These are phyloP conservation scores for Psilocybe sp. DNA, from an alignment of 768 basidiomycete species.

Conservation along the genomic window DNA sequence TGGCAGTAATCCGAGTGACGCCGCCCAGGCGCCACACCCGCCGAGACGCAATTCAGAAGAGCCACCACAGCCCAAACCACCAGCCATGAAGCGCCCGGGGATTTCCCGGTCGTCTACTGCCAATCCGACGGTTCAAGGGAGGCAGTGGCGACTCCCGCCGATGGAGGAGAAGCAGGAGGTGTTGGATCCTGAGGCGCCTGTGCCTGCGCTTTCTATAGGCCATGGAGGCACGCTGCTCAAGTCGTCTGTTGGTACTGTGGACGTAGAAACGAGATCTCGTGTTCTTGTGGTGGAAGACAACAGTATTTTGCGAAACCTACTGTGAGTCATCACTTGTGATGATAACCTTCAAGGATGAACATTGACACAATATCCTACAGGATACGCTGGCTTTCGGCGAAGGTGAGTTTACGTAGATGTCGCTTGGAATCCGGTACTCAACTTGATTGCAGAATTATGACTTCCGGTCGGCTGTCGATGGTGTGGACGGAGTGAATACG, in stretches of 20 bases:
- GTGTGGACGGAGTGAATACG: conserved; percentile 76
- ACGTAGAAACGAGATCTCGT: conserved; percentile 45
- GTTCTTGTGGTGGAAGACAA: conserved; percentile 93
- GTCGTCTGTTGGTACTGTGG: conserved; percentile 56
- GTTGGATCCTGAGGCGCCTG: conserved; percentile 23
- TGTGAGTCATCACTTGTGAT: conserved; percentile 46
- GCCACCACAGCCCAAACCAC: too few species aligned
- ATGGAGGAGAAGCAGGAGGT: conserved; percentile 26
- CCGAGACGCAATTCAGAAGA: too few species aligned
- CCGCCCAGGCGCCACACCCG: neutral
- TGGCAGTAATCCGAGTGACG: conserved; percentile 35
- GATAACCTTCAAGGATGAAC: neutral
- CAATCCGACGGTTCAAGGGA: neutral
- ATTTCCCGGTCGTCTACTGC: neutral
- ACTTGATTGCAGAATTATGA: conserved; percentile 55
- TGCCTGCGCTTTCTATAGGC: conserved; percentile 52
- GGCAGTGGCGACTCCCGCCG: conserved; percentile 31
- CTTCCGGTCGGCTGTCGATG: conserved; percentile 78
- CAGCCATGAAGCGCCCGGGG: too few species aligned
- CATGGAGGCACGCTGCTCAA: conserved; percentile 67
- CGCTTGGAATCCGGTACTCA: neutral
- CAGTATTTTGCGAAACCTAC: conserved; percentile 73
- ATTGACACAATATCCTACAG: conserved; percentile 16
- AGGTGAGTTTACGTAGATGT: conserved; percentile 32
- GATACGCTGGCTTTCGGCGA: conserved; percentile 68